phyloP scores from a whole-genome alignment of 352 stramenopile genomes.

The Phytophthora constricta region DNA sequence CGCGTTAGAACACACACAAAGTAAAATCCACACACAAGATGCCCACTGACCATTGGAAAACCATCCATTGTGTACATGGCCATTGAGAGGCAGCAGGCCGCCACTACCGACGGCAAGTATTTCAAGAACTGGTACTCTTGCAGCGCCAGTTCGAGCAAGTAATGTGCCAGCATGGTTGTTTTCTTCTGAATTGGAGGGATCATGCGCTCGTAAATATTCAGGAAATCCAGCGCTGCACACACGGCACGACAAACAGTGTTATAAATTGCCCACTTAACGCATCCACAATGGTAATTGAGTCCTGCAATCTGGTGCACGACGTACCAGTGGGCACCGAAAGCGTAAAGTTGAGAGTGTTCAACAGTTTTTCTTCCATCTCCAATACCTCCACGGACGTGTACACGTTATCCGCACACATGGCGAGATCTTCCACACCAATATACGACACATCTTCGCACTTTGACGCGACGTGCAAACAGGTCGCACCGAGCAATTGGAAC shows the following conservation, averaged over 20 bases:
- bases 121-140: constrained; percentile 91
- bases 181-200: constrained; percentile 86
- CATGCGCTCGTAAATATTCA: constrained; percentile 91
- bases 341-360: constrained; percentile 93
- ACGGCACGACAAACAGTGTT: background rate
- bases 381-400: constrained; percentile 90
- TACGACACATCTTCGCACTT: constrained; percentile 94
- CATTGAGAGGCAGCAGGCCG: constrained; percentile 85
- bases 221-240: constrained; percentile 79
- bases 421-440: constrained; percentile 91
- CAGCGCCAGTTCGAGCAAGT: constrained; percentile 86
- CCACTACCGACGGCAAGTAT: constrained; percentile 86
- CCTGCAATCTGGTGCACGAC: constrained; percentile 3
- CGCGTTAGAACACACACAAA: constrained; percentile 1
- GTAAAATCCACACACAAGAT: background rate
- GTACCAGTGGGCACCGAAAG: constrained; percentile 88
- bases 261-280: too few species aligned
- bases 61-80: constrained; percentile 86
- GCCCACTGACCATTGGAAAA: constrained; percentile 71
- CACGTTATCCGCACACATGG: constrained; percentile 92
- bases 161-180: constrained; percentile 89
- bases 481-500: constrained; percentile 91
- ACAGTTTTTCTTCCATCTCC: constrained; percentile 91
- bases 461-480: constrained; percentile 89
- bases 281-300: too few species aligned